Evolutionary conservation across 768 basidiomycete species (phyloP).

Genomic region (Rubroboletus pulcherrimus): DNA sequence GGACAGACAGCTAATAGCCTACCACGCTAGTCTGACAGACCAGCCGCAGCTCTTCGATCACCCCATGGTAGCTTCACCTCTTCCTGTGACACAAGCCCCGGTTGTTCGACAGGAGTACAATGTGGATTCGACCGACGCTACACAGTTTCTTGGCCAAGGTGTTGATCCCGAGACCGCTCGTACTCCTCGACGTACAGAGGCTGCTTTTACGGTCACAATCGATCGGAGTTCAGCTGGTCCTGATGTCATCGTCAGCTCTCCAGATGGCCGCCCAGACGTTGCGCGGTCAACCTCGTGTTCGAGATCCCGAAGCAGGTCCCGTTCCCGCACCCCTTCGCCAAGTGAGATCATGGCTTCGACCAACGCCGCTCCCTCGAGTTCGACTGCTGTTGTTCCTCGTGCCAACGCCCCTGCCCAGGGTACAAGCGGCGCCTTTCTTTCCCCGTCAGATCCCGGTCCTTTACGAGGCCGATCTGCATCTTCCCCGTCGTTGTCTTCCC

Average conservation of each 20-base stretch:
- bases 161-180: conserved; percentile 14
- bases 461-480: conserved; percentile 31
- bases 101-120: conserved; percentile 1
- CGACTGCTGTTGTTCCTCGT: conserved; percentile 10
- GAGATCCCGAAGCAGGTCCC: conserved; percentile 36
- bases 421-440: conserved; percentile 21
- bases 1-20: conserved; percentile 19
- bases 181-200: conserved; percentile 11
- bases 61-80: conserved; percentile 7
- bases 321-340: conserved; percentile 47
- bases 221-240: conserved; percentile 18
- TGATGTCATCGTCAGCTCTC: conserved; percentile 35
- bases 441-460: conserved; percentile 23
- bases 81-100: background rate
- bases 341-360: conserved; percentile 14
- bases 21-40: conserved; percentile 12
- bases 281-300: conserved; percentile 31
- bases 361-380: conserved; percentile 10
- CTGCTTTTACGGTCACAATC: conserved; percentile 13
- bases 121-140: conserved; percentile 12
- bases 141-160: conserved; percentile 17
- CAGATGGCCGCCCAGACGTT: conserved; percentile 31
- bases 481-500: conserved; percentile 32
- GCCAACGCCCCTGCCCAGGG: conserved; percentile 7
- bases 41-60: conserved; percentile 15